A percentile compares a stretch with the other conserved stretches of the same genome.
phyloP scores from a whole-genome alignment of 1,284 basidiomycete species.

The Leccinum griseonigrum region DNA sequence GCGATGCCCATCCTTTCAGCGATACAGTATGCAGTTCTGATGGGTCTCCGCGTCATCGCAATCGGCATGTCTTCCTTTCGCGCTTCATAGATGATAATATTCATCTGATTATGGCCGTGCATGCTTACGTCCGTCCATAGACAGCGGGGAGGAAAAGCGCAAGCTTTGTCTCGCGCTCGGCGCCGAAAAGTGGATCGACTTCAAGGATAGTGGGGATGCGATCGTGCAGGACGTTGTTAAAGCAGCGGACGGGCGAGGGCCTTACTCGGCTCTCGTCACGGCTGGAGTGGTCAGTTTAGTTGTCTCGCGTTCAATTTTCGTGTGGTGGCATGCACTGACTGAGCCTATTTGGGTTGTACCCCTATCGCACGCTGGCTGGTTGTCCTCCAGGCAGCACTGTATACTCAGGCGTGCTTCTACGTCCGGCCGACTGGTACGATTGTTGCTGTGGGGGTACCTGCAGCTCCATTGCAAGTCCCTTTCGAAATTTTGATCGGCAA shows the following conservation, averaged over 20 bases:
- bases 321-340: not conserved
- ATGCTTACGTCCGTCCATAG: conserved; percentile 25
- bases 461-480: conserved; percentile 40
- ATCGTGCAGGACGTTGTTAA: conserved; percentile 51
- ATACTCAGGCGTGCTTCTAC: conserved; percentile 65
- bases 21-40: conserved; percentile 63
- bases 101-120: not conserved
- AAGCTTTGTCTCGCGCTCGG: conserved; percentile 58
- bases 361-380: not conserved
- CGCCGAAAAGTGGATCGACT: conserved; percentile 72
- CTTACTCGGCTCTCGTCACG: conserved; percentile 63
- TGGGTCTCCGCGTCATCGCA: conserved; percentile 68
- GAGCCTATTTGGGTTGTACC: not conserved
- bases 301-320: not conserved
- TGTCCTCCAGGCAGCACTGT: conserved; percentile 46
- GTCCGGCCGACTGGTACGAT: conserved; percentile 55
- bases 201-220: conserved; percentile 47
- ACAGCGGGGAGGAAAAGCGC: conserved; percentile 66
- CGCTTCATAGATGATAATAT: not conserved
- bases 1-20: conserved; percentile 34
- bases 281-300: conserved; percentile 39
- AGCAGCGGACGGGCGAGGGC: conserved; percentile 60
- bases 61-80: conserved; percentile 43
- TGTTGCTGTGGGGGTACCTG: conserved; percentile 59
- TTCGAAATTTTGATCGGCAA: conserved; percentile 59